Conservation (phyloP, 169 alveolate genomes). For the Plasmodium berghei region DNA sequence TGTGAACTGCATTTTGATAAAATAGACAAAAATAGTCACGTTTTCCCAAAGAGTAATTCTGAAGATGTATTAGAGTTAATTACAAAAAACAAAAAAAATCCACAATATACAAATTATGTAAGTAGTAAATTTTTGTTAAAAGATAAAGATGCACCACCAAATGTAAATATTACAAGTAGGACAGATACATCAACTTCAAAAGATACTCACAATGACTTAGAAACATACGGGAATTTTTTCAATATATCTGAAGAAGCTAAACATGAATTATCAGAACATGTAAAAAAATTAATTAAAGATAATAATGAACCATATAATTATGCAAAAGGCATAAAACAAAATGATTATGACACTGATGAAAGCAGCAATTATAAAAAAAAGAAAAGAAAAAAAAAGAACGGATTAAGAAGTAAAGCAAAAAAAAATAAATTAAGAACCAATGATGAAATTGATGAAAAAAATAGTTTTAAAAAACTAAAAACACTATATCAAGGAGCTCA, state of each 20-base stretch:
- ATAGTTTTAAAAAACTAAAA: conserved; percentile 30
- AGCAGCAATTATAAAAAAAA: neutral
- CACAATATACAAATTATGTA: neutral
- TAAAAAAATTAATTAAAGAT: conserved; percentile 24
- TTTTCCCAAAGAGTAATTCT: neutral
- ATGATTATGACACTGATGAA: neutral
- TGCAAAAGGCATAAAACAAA: neutral
- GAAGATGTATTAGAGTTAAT: neutral
- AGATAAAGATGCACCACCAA: conserved; percentile 12
- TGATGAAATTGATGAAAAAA: conserved; percentile 5
- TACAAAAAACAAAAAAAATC: conserved; percentile 5
- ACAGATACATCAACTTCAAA: conserved; percentile 22
- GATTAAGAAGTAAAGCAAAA: conserved; percentile 10
- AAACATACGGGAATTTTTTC: conserved; percentile 38
- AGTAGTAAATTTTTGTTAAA: conserved; percentile 1
- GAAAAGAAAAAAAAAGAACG: conserved; percentile 20
- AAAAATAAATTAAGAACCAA: conserved; percentile 3
- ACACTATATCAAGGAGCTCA: conserved; percentile 41
- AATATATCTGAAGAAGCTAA: conserved; percentile 51
- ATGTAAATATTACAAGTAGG: conserved; percentile 7
- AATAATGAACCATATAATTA: conserved; percentile 14
- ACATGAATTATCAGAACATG: conserved; percentile 67
- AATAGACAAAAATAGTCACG: neutral
- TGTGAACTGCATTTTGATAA: conserved; percentile 3
- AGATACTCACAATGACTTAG: conserved; percentile 5